phyloP scores from a whole-genome alignment of 2,329 filamentous ascomycete genomes.

The Pseudocercospora fijiensis region DNA sequence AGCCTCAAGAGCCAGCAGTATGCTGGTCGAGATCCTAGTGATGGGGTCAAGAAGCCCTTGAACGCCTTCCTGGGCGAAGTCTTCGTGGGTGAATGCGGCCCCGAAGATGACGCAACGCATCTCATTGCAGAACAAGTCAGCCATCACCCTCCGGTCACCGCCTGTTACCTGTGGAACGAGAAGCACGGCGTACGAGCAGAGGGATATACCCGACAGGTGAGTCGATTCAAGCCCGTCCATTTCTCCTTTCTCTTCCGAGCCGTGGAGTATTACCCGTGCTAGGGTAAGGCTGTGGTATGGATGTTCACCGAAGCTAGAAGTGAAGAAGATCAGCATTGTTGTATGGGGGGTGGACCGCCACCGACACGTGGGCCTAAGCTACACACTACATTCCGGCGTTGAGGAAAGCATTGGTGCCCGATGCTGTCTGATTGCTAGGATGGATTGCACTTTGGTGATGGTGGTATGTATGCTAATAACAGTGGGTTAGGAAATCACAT shows the following conservation, averaged over 20 bases:
- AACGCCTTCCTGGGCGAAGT: constrained; percentile 50
- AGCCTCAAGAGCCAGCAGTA: constrained; percentile 51
- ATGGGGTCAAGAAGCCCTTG: constrained; percentile 52
- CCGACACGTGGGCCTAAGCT: background rate
- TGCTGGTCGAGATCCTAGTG: constrained; percentile 43
- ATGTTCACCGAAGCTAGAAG: background rate
- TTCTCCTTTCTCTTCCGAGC: background rate
- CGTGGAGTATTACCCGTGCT: background rate
- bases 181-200: constrained; percentile 46
- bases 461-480: background rate
- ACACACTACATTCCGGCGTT: background rate
- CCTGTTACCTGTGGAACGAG: constrained; percentile 50
- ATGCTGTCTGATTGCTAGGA: background rate
- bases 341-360: background rate
- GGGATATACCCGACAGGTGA: constrained; percentile 46
- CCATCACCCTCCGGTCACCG: constrained; percentile 50
- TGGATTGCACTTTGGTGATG: background rate
- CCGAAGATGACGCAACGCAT: constrained; percentile 42
- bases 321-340: background rate
- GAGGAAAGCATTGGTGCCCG: background rate
- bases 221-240: background rate
- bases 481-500: constrained; percentile 42
- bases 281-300: constrained; percentile 1
- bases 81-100: constrained; percentile 41
- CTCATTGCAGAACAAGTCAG: constrained; percentile 49